Evolutionary conservation across 768 basidiomycete species (phyloP).

Genomic region (Leccinum rimulosum): DNA sequence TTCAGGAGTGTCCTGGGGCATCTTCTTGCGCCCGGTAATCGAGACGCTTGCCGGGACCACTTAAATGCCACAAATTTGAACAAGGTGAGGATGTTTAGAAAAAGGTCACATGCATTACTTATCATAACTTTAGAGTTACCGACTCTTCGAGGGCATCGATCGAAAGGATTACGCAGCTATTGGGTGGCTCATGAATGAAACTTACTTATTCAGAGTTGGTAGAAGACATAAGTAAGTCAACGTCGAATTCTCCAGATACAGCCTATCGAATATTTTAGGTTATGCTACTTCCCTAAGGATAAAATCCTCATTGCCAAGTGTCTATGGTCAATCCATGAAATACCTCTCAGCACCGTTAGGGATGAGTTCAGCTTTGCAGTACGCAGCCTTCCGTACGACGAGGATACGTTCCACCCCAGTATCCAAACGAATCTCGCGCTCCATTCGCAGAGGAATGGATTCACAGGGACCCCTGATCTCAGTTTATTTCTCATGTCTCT

Average conservation of each 20-base stretch:
- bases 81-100: not conserved
- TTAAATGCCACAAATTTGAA: not conserved
- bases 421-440: not conserved
- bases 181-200: not conserved
- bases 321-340: not conserved
- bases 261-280: not conserved
- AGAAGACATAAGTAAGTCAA: not conserved
- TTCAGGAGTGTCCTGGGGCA: not conserved
- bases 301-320: not conserved
- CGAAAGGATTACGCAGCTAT: not conserved
- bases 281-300: not conserved
- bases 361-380: not conserved
- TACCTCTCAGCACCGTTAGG: not conserved
- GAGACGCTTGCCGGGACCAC: not conserved
- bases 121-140: not conserved
- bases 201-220: not conserved
- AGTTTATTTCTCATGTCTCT: not conserved
- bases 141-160: not conserved
- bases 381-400: not conserved
- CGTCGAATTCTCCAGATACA: not conserved
- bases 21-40: not conserved
- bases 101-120: not conserved
- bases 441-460: not conserved
- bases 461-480: not conserved
- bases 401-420: not conserved